phyloP scores from a whole-genome alignment of 2,329 filamentous ascomycete species.

The Hypoxylon rubiginosum region DNA sequence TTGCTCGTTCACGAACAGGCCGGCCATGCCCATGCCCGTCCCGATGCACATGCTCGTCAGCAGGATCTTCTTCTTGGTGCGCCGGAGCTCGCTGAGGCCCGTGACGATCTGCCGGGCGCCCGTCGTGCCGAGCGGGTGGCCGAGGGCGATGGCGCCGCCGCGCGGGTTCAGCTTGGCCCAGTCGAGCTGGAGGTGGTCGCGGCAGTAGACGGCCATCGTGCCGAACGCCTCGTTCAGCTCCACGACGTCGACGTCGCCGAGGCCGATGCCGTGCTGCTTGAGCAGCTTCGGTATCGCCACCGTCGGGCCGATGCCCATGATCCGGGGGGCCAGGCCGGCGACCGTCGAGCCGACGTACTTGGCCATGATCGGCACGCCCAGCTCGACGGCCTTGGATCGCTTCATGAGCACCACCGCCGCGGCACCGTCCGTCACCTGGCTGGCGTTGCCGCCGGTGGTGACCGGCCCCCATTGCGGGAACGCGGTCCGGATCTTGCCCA shows the following conservation, averaged over 20 bases:
- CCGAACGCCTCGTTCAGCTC: constrained; percentile 99
- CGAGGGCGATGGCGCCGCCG: constrained; percentile 85
- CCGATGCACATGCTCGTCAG: constrained; percentile 92
- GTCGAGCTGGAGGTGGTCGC: constrained; percentile 78
- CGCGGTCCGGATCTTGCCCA: constrained; percentile 88
- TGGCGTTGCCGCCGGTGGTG: constrained; percentile 93
- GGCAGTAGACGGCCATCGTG: constrained; percentile 96
- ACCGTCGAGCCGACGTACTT: constrained; percentile 96
- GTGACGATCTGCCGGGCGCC: constrained; percentile 89
- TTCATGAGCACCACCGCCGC: constrained; percentile 94
- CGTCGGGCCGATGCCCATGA: constrained; percentile 95
- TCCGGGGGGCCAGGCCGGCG: constrained; percentile 88
- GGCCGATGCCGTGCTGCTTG: constrained; percentile 78
- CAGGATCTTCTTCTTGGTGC: constrained; percentile 89
- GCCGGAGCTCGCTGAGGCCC: constrained; percentile 84
- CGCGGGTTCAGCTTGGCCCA: constrained; percentile 83
- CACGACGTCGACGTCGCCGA: constrained; percentile 88
- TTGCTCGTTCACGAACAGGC: constrained; percentile 73
- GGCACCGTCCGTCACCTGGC: constrained; percentile 93
- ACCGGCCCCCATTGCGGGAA: constrained; percentile 90
- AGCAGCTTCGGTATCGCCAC: constrained; percentile 86
- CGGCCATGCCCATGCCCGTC: constrained; percentile 77
- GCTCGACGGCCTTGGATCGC: constrained; percentile 86
- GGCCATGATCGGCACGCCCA: constrained; percentile 91
- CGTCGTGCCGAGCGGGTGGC: constrained; percentile 85